Conservation (phyloP, 2,329 filamentous ascomycete species). For the Aureobasidium namibiae region DNA sequence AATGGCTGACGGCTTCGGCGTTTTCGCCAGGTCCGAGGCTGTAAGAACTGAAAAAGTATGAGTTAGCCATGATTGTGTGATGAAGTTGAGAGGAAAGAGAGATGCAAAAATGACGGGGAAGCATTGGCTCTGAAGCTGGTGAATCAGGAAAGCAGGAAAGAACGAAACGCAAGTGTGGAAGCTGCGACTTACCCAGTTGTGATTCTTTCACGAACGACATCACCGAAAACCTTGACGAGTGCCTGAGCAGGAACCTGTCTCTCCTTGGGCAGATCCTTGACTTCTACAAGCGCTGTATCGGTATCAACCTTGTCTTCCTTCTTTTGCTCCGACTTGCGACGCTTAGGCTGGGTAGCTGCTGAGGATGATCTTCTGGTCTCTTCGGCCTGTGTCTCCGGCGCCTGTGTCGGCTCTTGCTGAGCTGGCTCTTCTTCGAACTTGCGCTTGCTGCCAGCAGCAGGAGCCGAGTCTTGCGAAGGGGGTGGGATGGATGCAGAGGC, state of each 20-base stretch:
- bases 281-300: slow-evolving; percentile 27
- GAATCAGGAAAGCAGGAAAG: background rate
- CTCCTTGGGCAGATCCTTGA: slow-evolving; percentile 50
- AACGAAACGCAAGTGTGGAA: background rate
- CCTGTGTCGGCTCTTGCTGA: slow-evolving; percentile 3
- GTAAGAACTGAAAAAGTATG: slow-evolving; percentile 33
- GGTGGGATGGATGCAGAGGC: background rate
- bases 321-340: slow-evolving; percentile 25
- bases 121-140: background rate
- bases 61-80: background rate
- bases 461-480: slow-evolving; percentile 11
- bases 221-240: slow-evolving; percentile 60
- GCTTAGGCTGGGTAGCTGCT: slow-evolving; percentile 24
- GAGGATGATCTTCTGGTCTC: slow-evolving; percentile 12
- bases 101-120: background rate
- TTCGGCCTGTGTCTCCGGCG: background rate
- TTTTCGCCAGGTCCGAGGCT: slow-evolving; percentile 56
- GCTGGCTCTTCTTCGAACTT: slow-evolving; percentile 23
- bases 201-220: slow-evolving; percentile 57
- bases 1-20: slow-evolving; percentile 57
- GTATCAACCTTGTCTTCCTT: slow-evolving; percentile 21
- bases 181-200: slow-evolving; percentile 45
- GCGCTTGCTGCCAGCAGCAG: slow-evolving; percentile 22
- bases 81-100: background rate
- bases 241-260: slow-evolving; percentile 63